Evolutionary conservation across 441 rosid species (phyloP), one percentile per base, ranked within the genome.

Genomic region (Erysimum cheiri): DNA sequence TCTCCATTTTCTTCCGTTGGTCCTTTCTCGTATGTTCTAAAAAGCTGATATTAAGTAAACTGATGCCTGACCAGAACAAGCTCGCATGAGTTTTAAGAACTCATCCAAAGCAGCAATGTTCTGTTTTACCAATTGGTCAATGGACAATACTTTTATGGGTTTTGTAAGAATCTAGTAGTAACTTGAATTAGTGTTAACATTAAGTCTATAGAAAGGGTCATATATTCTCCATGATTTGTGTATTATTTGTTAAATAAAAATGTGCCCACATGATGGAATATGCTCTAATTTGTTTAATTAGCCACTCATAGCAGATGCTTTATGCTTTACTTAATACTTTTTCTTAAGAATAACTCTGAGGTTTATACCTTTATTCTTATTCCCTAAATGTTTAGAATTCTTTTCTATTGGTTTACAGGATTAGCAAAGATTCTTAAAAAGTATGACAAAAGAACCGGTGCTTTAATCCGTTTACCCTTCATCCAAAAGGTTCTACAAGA

Each of bases 391-490:
- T 39, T 4, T 62, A 37, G 37, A 72, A 41, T 46, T 37, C 57
- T 39, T 57, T 58, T 54, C 44, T 24, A 28, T 48, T 69, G 60
- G 61, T 29, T 72, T 32, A 52, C 85, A 93, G 97, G 97, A 62
- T 59, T 91, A 76, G 97, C 82, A 49, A 93, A 93, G 80, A 89
- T 91, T 72, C 83, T 89, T 9, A 93, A 91, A 83, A 93, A 91
- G 80, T 88, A 87, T 5, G 97, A 89, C 78, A 93, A 91, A 79
- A 77, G 96, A 76, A 93, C 92, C 0, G 97, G 96, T 3, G 85
- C 88, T 44, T 70, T 89, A 44, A 86, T 86, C 53, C 84, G 93
- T 24, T 63, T 86, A 73, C 96, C 96, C 8, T 89, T 91, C 85
- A 86, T 91, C 60, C 92, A 81, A 64, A 87, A 76, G 75, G 93